phyloP scores from a whole-genome alignment of 495 filamentous ascomycete genomes.

The Astrothelium subdiscretum region DNA sequence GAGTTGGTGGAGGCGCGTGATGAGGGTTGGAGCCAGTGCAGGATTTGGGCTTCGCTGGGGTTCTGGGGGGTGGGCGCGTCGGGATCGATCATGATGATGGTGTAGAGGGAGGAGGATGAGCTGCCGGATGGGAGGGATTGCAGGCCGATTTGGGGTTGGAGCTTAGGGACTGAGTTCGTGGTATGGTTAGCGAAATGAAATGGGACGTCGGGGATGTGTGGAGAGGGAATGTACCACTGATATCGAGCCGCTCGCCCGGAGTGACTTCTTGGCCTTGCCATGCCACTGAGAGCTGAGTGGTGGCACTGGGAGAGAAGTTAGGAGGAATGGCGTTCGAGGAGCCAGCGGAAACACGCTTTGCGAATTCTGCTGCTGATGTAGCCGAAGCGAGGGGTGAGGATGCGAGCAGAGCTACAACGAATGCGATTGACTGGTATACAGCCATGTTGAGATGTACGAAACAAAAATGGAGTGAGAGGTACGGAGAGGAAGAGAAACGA shows the following conservation, averaged over 20 bases:
- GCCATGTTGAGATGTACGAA: background rate
- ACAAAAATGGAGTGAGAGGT: background rate
- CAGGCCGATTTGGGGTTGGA: background rate
- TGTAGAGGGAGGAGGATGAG: background rate
- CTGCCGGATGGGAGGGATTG: background rate
- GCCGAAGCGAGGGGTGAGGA: background rate
- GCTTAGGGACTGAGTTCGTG: background rate
- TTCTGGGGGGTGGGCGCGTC: constrained; percentile 9
- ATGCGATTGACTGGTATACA: background rate
- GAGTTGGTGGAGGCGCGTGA: background rate
- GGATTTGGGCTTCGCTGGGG: constrained; percentile 2
- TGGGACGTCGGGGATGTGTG: background rate
- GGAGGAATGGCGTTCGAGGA: background rate
- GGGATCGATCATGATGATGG: constrained; percentile 8
- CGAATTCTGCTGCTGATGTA: background rate
- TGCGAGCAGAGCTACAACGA: background rate
- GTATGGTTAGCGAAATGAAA: background rate
- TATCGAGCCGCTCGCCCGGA: background rate
- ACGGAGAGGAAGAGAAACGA: background rate
- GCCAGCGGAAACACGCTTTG: background rate
- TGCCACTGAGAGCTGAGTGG: background rate
- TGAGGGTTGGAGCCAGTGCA: constrained; percentile 9
- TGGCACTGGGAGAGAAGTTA: constrained; percentile 4
- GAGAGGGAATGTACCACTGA: background rate
- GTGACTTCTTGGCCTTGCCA: background rate